phyloP scores from a whole-genome alignment of 1,284 basidiomycete genomes.

The Afroboletus lepidellus region DNA sequence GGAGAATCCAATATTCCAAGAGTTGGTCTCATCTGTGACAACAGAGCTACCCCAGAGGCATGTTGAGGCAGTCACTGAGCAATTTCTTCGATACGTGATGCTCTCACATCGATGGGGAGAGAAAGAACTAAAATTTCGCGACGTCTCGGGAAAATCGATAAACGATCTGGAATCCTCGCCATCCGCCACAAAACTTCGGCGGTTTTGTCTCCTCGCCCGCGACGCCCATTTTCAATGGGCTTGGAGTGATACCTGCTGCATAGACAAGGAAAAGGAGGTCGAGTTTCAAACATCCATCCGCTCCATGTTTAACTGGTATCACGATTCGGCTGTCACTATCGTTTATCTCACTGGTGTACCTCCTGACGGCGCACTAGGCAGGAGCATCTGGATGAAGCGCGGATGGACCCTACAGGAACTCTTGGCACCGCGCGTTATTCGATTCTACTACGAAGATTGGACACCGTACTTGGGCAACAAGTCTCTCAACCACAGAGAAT shows the following conservation, averaged over 20 bases:
- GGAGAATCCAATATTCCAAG: conserved; percentile 14
- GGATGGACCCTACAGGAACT: conserved; percentile 32
- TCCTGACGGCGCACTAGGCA: conserved; percentile 11
- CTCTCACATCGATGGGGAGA: conserved; percentile 26
- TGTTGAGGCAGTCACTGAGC: conserved; percentile 5
- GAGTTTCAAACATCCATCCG: conserved; percentile 25
- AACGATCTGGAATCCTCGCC: conserved; percentile 11
- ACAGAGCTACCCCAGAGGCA: conserved; percentile 6
- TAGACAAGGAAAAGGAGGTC: conserved; percentile 22
- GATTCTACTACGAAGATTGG: conserved; percentile 28
- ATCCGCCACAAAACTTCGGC: conserved; percentile 14
- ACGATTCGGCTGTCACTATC: conserved; percentile 14
- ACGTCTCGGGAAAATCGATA: conserved; percentile 18
- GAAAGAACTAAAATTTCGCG: conserved; percentile 15
- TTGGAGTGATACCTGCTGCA: conserved; percentile 31
- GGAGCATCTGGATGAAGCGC: conserved; percentile 25
- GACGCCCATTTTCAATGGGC: conserved; percentile 20
- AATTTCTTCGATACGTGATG: conserved; percentile 24
- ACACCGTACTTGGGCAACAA: conserved; percentile 20
- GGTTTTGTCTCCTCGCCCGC: conserved; percentile 18
- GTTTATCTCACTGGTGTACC: conserved; percentile 22
- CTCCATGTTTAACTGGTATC: conserved; percentile 30
- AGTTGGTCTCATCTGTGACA: conserved; percentile 22
- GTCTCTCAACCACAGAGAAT: conserved; percentile 20
- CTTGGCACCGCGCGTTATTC: conserved; percentile 22